Conservation (phyloP, 2,329 filamentous ascomycete genomes). For the Pezicula rhizophila region DNA sequence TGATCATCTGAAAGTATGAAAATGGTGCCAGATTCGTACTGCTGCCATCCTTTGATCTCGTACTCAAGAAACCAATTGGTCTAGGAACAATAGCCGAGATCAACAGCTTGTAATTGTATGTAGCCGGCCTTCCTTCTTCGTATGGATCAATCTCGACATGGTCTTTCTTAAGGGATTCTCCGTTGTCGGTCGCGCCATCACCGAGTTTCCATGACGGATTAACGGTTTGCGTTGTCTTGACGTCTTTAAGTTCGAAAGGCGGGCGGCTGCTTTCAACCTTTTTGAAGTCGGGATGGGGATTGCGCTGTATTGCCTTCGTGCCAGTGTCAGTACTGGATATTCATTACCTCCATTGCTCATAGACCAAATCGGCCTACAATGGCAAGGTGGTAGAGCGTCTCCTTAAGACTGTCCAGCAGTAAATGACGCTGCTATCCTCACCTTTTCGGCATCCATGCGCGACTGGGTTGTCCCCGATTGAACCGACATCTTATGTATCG, state of each 20-base stretch:
- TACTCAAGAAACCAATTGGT: conserved; percentile 64
- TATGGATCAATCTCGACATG: conserved; percentile 82
- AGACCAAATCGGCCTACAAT: too few relatives aligned
- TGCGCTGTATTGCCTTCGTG: conserved; percentile 40
- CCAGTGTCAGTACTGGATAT: too few relatives aligned
- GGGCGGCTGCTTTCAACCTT: conserved; percentile 60
- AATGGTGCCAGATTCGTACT: conserved; percentile 79
- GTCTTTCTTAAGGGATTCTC: conserved; percentile 37
- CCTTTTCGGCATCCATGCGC: conserved; percentile 22
- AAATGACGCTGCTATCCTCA: too few relatives aligned
- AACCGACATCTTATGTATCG: neutral
- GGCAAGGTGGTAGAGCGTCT: too few relatives aligned
- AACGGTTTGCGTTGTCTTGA: conserved; percentile 57
- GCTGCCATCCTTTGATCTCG: conserved; percentile 51
- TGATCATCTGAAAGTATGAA: conserved; percentile 77
- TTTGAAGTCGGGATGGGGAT: conserved; percentile 72
- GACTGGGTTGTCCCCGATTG: neutral
- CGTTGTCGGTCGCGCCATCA: conserved; percentile 52
- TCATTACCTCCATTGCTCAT: too few relatives aligned
- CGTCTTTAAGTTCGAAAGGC: conserved; percentile 42
- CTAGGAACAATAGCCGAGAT: conserved; percentile 79
- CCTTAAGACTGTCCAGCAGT: too few relatives aligned
- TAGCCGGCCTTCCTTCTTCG: conserved; percentile 57
- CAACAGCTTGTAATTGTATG: conserved; percentile 85
- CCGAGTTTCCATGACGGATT: conserved; percentile 61